phyloP scores from a whole-genome alignment of 164 flowering plant genomes.

The Cinnamomum micranthum region DNA sequence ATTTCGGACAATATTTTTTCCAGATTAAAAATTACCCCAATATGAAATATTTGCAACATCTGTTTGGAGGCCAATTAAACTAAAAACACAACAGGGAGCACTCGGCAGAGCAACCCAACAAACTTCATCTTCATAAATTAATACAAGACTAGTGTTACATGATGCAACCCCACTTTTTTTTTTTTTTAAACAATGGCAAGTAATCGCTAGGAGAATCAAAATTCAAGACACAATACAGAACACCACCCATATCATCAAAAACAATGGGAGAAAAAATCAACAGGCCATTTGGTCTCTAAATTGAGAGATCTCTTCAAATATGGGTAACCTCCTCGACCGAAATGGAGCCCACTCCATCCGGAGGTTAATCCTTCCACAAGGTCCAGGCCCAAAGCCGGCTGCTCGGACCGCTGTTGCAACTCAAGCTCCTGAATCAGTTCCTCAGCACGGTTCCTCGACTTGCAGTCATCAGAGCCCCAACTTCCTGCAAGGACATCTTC shows the following conservation, averaged over 20 bases:
- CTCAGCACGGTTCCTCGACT: slow-evolving; percentile 45
- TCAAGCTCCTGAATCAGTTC: slow-evolving; percentile 55
- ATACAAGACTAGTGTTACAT: too few relatives aligned
- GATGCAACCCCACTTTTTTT: too few relatives aligned
- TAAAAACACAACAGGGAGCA: too few relatives aligned
- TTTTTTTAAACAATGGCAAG: too few relatives aligned
- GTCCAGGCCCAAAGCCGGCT: slow-evolving; percentile 21
- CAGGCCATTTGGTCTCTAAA: slow-evolving; percentile 75
- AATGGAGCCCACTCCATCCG: slow-evolving; percentile 46
- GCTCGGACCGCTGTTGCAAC: slow-evolving; percentile 7
- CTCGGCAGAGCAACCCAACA: too few relatives aligned
- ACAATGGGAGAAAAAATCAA: slow-evolving; percentile 21
- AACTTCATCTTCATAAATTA: too few relatives aligned
- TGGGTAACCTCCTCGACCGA: slow-evolving; percentile 68
- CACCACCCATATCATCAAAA: neutral
- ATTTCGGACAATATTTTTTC: too few relatives aligned
- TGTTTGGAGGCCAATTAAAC: too few relatives aligned
- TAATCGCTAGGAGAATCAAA: too few relatives aligned
- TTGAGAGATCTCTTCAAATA: slow-evolving; percentile 77
- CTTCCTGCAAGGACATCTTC: slow-evolving; percentile 42
- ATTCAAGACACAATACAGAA: too few relatives aligned
- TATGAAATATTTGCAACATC: too few relatives aligned
- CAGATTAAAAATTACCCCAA: too few relatives aligned
- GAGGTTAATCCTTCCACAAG: slow-evolving; percentile 50
- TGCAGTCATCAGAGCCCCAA: slow-evolving; percentile 58